Base-by-base conservation (phyloP, 768 basidiomycete genomes). In the Tremella fuciformis region DNA sequence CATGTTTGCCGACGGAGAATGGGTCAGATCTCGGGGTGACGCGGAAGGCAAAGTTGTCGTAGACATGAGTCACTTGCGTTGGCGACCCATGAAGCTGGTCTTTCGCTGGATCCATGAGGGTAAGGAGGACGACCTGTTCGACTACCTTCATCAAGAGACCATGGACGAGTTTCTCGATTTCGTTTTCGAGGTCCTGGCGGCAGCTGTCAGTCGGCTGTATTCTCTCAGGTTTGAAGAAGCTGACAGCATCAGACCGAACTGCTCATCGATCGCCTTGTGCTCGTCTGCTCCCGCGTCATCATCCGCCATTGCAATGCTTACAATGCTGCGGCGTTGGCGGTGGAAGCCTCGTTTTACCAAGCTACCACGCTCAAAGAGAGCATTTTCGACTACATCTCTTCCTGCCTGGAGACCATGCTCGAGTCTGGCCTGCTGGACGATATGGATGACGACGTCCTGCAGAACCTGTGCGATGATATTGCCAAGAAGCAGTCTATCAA, bases 361-460 rank as follows among this genome's bases (percentile, higher is more conserved):
- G 88, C 87, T 8, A 67, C 75, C 13, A 82, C 83, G 1, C 83
- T 99, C 42, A 81, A 85, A 19, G 81, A 83, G 29, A 82, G 85
- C 57, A 78, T 97, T 84, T 91, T 75, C 83, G 80, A 73, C 22
- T 97, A 91, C 76, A 86, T 96, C 67, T 78, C 84, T 1, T 83
- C 84, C 57, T 93, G 91, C 70, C 80, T 94, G 80, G 96, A 99
- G 75, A 84, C 85, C 0, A 81, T 96, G 50, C 82, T 99, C 18
- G 91, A 97, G 70, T 81, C 80, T 34, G 83, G 83, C 16, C 82
- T 93, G 67, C 82, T 99, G 21, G 88, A 92, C 57, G 86, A 87
- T 52, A 81, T 94, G 38, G 81, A 85, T 1, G 70, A 80, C 16
- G 81, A 82, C 34, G 81, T 90, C 19, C 77, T 94, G 62, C 82